Evolutionary conservation across 2,329 filamentous ascomycete genomes (phyloP), one percentile per base, ranked within the genome.

Genomic region (Thielaviopsis punctulata): DNA sequence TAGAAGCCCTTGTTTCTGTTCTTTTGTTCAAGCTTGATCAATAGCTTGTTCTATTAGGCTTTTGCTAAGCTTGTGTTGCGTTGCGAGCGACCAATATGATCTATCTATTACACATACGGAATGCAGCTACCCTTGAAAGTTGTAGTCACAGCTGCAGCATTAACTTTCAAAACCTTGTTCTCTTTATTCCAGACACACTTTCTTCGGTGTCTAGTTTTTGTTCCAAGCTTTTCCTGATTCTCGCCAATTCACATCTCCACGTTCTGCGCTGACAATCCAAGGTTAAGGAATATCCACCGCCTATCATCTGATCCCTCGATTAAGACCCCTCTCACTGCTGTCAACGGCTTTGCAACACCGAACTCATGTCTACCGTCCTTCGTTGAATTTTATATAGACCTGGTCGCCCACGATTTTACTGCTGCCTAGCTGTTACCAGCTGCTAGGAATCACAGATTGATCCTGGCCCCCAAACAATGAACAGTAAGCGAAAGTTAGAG

Each of bases 401-500:
- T 39, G 30, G 52, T 33, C 48, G 22, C 27, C 23, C 27, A 19
- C 25, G 18, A 53, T 33, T 19, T 30, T 48, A 46, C 23, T 50
- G 52, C 47, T 43, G 21, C 49, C 47, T 53, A 53, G 52, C 52
- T 53, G 52, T 46, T 48, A 47, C 24, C 45, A 53, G 52, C 52
- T 53, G n/a, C n/a, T n/a, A 53, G 52, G 49, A 48, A 39, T 45
- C 27, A 15, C 41, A 25, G 18, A n/a, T 57, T 50, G 48, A 27
- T 36, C 33, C 27, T 52, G 49, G 53, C 46, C 48, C 63, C 53
- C 49, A 52, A 55, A 55, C 45, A 49, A 52, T 55, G 53, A 80
- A 80, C 62, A 68, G 79, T 51, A 82, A 80, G 69, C 68, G 73
- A 57, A 69, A 69, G 54, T 65, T 78, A 52, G 72, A 77, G 57